Conservation (phyloP, 2,329 filamentous ascomycete species). For the Chaetomiaceae sp. region DNA sequence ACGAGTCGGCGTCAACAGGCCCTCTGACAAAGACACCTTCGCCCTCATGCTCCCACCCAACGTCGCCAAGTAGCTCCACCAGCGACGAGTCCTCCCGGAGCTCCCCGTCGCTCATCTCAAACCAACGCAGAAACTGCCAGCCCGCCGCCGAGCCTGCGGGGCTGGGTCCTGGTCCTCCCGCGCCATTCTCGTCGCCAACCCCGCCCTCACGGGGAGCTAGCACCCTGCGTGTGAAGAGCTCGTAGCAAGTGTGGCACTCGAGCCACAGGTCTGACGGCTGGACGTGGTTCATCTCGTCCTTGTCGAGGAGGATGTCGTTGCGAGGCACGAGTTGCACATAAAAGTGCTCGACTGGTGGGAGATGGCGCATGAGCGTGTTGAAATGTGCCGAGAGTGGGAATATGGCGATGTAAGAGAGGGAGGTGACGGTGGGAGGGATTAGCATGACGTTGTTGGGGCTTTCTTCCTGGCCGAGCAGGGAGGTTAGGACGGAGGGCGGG, state of each 20-base stretch:
- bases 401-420: constrained; percentile 58
- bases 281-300: constrained; percentile 36
- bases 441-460: constrained; percentile 35
- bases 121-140: constrained; percentile 42
- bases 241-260: constrained; percentile 22
- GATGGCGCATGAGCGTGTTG: constrained; percentile 41
- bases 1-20: not conserved
- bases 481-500: constrained; percentile 57
- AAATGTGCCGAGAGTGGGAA: constrained; percentile 65
- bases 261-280: constrained; percentile 42
- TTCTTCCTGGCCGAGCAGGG: constrained; percentile 43
- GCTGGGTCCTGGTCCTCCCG: not conserved
- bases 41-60: too few species aligned
- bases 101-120: constrained; percentile 44
- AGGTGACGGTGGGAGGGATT: constrained; percentile 41
- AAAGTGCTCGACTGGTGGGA: constrained; percentile 49
- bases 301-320: constrained; percentile 34
- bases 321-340: constrained; percentile 48
- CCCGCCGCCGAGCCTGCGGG: too few species aligned
- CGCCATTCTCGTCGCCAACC: not conserved
- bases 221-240: constrained; percentile 30
- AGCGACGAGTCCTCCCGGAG: constrained; percentile 45
- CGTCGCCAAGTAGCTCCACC: too few species aligned
- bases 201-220: constrained; percentile 21
- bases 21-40: constrained; percentile 43